Conservation (phyloP, 2,329 filamentous ascomycete genomes). For the Coniochaeta pulveracea region DNA sequence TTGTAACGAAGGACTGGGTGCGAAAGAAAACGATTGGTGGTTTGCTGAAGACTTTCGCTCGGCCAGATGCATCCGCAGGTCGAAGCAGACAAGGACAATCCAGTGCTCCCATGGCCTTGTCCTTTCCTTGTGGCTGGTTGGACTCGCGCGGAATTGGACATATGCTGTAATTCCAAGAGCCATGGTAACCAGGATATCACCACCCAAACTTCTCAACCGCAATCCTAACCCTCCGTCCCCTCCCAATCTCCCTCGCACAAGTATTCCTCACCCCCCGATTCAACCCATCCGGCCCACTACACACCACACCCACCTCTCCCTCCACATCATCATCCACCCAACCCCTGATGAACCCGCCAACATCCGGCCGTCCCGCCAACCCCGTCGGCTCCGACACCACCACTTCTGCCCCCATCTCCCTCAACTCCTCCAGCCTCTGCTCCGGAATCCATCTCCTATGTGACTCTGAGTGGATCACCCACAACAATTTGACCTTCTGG, state of each 20-base stretch:
- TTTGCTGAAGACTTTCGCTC: no score
- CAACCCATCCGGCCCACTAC: constrained; percentile 51
- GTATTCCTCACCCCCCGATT: constrained; percentile 49
- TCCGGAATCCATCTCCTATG: constrained; percentile 42
- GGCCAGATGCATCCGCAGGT: no score
- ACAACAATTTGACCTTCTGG: constrained; percentile 39
- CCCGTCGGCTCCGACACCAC: constrained; percentile 42
- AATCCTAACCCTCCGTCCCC: constrained; percentile 38
- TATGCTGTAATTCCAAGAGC: no score
- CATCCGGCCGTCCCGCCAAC: constrained; percentile 41
- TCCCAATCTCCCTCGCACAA: constrained; percentile 34
- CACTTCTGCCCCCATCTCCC: constrained; percentile 36
- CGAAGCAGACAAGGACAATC: no score
- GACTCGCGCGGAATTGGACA: no score
- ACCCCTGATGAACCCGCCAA: constrained; percentile 28
- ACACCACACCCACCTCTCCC: constrained; percentile 36
- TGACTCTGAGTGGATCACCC: constrained; percentile 41
- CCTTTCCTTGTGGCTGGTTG: no score
- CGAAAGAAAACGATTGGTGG: no score
- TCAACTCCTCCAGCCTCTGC: constrained; percentile 35
- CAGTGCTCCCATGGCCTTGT: no score
- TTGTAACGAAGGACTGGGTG: no score
- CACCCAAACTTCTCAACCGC: constrained; percentile 59
- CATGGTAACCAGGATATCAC: constrained; percentile 21
- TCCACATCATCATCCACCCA: constrained; percentile 9